These are phyloP conservation scores for Pythium coloratum DNA, from an alignment of 352 stramenopile species.

Conservation along the genomic window DNA sequence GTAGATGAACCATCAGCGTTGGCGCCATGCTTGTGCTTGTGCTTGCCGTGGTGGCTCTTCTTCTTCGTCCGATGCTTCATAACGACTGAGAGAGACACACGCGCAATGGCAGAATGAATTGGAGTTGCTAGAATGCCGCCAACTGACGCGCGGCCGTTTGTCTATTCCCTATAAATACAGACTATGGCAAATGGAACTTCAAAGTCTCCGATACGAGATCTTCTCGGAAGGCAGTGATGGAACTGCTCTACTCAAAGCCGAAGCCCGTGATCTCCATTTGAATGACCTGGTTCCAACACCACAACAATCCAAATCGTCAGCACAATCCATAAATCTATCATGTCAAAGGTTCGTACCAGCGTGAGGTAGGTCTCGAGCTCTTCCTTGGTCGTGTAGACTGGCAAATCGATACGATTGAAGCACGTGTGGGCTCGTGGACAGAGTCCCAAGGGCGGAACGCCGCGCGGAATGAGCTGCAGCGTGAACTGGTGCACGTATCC, in stretches of 20 bases:
- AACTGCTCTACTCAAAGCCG: slow-evolving; percentile 51
- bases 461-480: slow-evolving; percentile 64
- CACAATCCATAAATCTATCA: not conserved
- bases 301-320: not conserved
- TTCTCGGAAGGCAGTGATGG: not conserved
- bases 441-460: slow-evolving; percentile 40
- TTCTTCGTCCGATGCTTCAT: slow-evolving; percentile 30
- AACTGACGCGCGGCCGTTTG: not conserved
- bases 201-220: not conserved
- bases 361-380: slow-evolving; percentile 78
- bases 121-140: not conserved
- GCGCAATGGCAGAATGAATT: not conserved
- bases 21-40: slow-evolving; percentile 7
- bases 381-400: slow-evolving; percentile 61
- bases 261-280: slow-evolving; percentile 45
- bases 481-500: slow-evolving; percentile 82
- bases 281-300: slow-evolving; percentile 19
- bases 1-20: not conserved
- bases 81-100: not conserved
- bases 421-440: slow-evolving; percentile 84
- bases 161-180: slow-evolving; percentile 28
- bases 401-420: slow-evolving; percentile 83
- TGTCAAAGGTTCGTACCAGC: slow-evolving; percentile 38
- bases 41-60: slow-evolving; percentile 24
- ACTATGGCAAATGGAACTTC: not conserved